Percentiles rank a stretch among this genome's conserved stretches.
Conservation (phyloP, 2,329 filamentous ascomycete genomes). For the Madurella mycetomatis region DNA sequence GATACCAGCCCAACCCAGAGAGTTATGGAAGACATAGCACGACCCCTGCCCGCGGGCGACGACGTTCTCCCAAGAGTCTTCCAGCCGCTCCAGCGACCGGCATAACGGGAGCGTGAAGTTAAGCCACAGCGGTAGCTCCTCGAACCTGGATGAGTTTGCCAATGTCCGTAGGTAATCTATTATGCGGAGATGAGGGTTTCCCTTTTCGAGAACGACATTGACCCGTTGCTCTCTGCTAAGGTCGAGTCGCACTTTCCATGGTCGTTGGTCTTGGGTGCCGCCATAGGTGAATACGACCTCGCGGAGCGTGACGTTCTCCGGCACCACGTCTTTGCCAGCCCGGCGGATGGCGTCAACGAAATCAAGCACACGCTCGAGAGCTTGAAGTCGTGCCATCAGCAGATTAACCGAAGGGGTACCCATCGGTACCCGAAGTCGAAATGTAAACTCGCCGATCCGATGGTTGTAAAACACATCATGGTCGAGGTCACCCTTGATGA, state of each 20-base stretch:
- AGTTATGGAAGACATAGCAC: conserved; percentile 49
- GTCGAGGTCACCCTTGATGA: conserved; percentile 53
- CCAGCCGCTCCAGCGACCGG: conserved; percentile 55
- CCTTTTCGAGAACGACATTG: conserved; percentile 53
- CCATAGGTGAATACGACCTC: conserved; percentile 67
- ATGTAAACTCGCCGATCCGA: conserved; percentile 56
- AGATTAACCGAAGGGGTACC: conserved; percentile 55
- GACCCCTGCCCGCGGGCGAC: conserved; percentile 41
- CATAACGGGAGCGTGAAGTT: conserved; percentile 62
- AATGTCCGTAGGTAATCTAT: conserved; percentile 54
- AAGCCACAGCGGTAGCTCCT: conserved; percentile 50
- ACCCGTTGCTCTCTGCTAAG: conserved; percentile 50
- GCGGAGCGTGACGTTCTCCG: conserved; percentile 56
- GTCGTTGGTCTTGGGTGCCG: conserved; percentile 21
- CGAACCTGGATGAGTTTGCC: conserved; percentile 53
- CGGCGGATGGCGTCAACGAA: conserved; percentile 63
- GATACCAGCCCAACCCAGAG: conserved; percentile 55
- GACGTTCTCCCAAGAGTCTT: conserved; percentile 47
- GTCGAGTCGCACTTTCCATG: conserved; percentile 54
- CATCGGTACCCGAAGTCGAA: conserved; percentile 55
- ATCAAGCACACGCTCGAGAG: conserved; percentile 65
- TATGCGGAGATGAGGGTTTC: conserved; percentile 65
- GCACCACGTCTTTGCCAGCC: conserved; percentile 50
- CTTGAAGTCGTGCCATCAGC: conserved; percentile 57
- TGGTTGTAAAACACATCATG: conserved; percentile 59